phyloP scores from a whole-genome alignment of 2,329 filamentous ascomycete genomes.

The Exutisphaerella laricina region DNA sequence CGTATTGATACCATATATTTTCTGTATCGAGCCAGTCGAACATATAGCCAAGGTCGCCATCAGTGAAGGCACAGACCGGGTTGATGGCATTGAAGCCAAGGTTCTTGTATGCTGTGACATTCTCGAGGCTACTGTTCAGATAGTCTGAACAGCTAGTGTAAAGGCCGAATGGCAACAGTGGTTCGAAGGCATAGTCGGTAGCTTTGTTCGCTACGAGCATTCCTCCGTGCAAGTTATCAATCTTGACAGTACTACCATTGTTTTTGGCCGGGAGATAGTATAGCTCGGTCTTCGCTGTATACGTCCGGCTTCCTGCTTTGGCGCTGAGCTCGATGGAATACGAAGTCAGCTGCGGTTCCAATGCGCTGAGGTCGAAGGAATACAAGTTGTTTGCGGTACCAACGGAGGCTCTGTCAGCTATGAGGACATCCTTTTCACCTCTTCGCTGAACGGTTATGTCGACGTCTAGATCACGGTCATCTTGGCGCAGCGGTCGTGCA shows the following conservation, averaged over 20 bases:
- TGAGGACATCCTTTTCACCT: slow-evolving; percentile 12
- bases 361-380: slow-evolving; percentile 32
- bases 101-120: slow-evolving; percentile 38
- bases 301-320: slow-evolving; percentile 23
- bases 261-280: slow-evolving; percentile 40
- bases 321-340: slow-evolving; percentile 37
- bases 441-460: slow-evolving; percentile 17
- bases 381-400: slow-evolving; percentile 37
- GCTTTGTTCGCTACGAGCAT: slow-evolving; percentile 39
- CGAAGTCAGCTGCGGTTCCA: slow-evolving; percentile 27
- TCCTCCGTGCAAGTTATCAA: slow-evolving; percentile 46
- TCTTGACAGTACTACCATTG: slow-evolving; percentile 43
- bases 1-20: slow-evolving; percentile 44
- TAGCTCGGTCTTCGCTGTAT: slow-evolving; percentile 35
- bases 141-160: slow-evolving; percentile 39
- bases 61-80: slow-evolving; percentile 39
- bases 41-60: slow-evolving; percentile 36
- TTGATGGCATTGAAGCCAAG: slow-evolving; percentile 47
- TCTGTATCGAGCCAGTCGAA: slow-evolving; percentile 41
- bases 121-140: slow-evolving; percentile 32
- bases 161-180: slow-evolving; percentile 44
- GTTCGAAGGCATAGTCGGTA: slow-evolving; percentile 31
- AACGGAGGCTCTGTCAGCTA: slow-evolving; percentile 28
- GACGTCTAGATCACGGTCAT: slow-evolving; percentile 4
- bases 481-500: neutral